Evolutionary conservation across 495 filamentous ascomycete species (phyloP).

Genomic region (Aspergillus affinis): DNA sequence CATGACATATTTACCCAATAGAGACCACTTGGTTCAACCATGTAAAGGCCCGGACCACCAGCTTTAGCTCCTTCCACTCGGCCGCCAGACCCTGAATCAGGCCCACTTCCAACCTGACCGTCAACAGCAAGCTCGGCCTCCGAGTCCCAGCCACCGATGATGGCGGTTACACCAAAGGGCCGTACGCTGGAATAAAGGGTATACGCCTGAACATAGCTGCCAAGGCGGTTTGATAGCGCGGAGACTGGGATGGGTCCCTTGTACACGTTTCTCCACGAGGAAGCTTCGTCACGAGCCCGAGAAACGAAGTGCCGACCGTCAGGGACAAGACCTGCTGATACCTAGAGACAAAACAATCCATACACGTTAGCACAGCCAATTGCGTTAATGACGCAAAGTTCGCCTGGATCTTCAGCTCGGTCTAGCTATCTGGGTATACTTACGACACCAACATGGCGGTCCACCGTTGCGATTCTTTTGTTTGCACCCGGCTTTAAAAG

Average conservation of each 20-base stretch:
- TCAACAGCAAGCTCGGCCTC: slow-evolving; percentile 77
- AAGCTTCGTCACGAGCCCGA: slow-evolving; percentile 89
- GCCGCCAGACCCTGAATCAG: slow-evolving; percentile 73
- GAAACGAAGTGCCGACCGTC: slow-evolving; percentile 95
- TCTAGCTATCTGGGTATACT: slow-evolving; percentile 27
- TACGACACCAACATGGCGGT: slow-evolving; percentile 92
- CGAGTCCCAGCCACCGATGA: slow-evolving; percentile 90
- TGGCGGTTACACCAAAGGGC: slow-evolving; percentile 93
- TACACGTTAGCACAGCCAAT: slow-evolving; percentile 1
- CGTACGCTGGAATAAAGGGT: slow-evolving; percentile 95
- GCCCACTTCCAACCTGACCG: slow-evolving; percentile 81
- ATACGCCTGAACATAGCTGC: slow-evolving; percentile 93
- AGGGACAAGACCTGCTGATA: slow-evolving; percentile 88
- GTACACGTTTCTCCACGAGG: slow-evolving; percentile 82
- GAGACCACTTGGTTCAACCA: slow-evolving; percentile 95
- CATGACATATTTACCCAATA: slow-evolving; percentile 69
- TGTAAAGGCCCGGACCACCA: slow-evolving; percentile 91
- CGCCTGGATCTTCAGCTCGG: neutral
- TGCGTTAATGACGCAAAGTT: neutral
- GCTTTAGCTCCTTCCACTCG: slow-evolving; percentile 71
- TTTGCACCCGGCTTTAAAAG: slow-evolving; percentile 90
- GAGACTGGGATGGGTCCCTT: slow-evolving; percentile 87
- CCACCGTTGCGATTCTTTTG: slow-evolving; percentile 92
- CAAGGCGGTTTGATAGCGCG: slow-evolving; percentile 85
- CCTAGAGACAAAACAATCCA: slow-evolving; percentile 48